These are phyloP conservation scores for Fusarium burgessii DNA, from an alignment of 2,329 filamentous ascomycete genomes.

Conservation along the genomic window DNA sequence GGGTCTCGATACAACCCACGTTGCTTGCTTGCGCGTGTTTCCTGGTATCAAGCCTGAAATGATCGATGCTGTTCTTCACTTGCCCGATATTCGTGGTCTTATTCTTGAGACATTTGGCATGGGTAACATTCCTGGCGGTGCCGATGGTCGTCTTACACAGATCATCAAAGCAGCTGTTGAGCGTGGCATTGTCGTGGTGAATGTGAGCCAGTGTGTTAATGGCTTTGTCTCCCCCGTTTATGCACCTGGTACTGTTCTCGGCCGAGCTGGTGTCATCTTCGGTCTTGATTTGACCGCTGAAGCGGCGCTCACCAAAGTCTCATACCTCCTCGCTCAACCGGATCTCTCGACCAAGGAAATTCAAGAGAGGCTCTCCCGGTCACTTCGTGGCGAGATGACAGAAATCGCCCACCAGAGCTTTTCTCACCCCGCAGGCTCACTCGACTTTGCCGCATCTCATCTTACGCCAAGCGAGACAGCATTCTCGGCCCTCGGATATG, in stretches of 20 bases:
- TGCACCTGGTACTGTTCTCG: slow-evolving; percentile 80
- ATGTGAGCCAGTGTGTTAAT: slow-evolving; percentile 88
- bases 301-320: slow-evolving; percentile 90
- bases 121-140: slow-evolving; percentile 87
- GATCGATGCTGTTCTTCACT: slow-evolving; percentile 83
- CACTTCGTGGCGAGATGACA: slow-evolving; percentile 87
- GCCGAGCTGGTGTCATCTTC: slow-evolving; percentile 86
- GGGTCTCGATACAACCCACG: slow-evolving; percentile 85
- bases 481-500: slow-evolving; percentile 84
- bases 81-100: slow-evolving; percentile 82
- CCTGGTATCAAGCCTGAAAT: slow-evolving; percentile 94
- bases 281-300: slow-evolving; percentile 91
- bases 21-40: slow-evolving; percentile 90
- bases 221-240: slow-evolving; percentile 84
- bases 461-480: slow-evolving; percentile 67
- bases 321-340: slow-evolving; percentile 81
- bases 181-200: slow-evolving; percentile 87
- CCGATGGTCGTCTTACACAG: slow-evolving; percentile 81
- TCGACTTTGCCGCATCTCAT: slow-evolving; percentile 57
- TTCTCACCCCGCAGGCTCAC: slow-evolving; percentile 74
- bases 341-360: slow-evolving; percentile 74
- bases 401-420: slow-evolving; percentile 80
- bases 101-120: slow-evolving; percentile 94
- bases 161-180: slow-evolving; percentile 82
- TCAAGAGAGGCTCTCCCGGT: slow-evolving; percentile 76